phyloP scores from a whole-genome alignment of 2,329 filamentous ascomycete species.

The Shiraia bambusicola region DNA sequence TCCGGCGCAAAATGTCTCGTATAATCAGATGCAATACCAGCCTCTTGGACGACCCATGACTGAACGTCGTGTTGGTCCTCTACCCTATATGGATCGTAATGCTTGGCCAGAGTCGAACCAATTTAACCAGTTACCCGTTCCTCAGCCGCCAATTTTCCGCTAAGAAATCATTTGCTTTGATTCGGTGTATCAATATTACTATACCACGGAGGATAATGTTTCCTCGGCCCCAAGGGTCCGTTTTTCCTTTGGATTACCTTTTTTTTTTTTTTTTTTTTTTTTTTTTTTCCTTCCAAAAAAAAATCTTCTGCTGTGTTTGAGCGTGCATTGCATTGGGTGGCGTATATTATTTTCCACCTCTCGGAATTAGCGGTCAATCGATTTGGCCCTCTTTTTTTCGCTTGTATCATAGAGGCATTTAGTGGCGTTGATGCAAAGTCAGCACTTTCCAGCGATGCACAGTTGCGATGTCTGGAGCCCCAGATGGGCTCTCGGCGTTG shows the following conservation, averaged over 20 bases:
- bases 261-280: slow-evolving; percentile 28
- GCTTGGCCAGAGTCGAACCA: slow-evolving; percentile 43
- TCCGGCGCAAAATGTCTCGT: slow-evolving; percentile 46
- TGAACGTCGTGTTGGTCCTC: slow-evolving; percentile 47
- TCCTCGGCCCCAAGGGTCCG: neutral
- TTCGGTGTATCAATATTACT: slow-evolving; percentile 14
- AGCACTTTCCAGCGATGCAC: neutral
- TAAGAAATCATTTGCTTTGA: slow-evolving; percentile 16
- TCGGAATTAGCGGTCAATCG: slow-evolving; percentile 17
- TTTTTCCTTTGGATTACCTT: slow-evolving; percentile 11
- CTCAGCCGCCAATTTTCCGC: slow-evolving; percentile 42
- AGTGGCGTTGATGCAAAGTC: slow-evolving; percentile 20
- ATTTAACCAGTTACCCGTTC: slow-evolving; percentile 42
- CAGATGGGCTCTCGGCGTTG: too few relatives aligned
- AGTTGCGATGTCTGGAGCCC: too few relatives aligned
- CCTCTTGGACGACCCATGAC: slow-evolving; percentile 50
- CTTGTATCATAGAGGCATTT: slow-evolving; percentile 20
- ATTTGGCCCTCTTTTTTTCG: slow-evolving; percentile 11
- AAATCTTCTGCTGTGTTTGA: slow-evolving; percentile 42
- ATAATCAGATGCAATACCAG: slow-evolving; percentile 56
- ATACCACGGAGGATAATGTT: neutral
- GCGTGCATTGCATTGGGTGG: slow-evolving; percentile 41
- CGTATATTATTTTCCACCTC: slow-evolving; percentile 20
- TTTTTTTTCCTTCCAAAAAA: too few relatives aligned
- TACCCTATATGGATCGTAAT: slow-evolving; percentile 48